Evolutionary conservation across 352 stramenopile species (phyloP).

Genomic region (Phytophthora cactorum): DNA sequence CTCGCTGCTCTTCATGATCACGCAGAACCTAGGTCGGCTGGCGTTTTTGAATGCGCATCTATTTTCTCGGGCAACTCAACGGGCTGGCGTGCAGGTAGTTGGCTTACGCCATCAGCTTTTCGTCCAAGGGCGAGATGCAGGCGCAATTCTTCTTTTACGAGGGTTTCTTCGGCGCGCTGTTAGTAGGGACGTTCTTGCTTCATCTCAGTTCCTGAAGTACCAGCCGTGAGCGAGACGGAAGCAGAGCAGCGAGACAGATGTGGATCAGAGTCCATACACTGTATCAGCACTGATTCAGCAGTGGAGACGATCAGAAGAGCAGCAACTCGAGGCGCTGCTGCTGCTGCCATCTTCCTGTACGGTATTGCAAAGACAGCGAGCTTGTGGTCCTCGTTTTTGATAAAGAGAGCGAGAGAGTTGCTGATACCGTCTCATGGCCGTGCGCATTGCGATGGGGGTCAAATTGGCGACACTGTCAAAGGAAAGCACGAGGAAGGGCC

Average conservation of each 20-base stretch:
- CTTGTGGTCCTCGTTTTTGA: too few relatives aligned
- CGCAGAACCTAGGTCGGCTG: conserved; percentile 97
- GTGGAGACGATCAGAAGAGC: conserved; percentile 14
- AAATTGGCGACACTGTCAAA: background rate
- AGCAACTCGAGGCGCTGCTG: background rate
- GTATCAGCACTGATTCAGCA: too few relatives aligned
- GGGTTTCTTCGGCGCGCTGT: conserved; percentile 97
- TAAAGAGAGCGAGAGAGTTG: too few relatives aligned
- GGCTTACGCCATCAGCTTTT: conserved; percentile 97
- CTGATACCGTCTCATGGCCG: too few relatives aligned
- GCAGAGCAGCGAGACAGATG: too few relatives aligned
- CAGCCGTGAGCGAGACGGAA: conserved; percentile 4
- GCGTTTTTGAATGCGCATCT: conserved; percentile 98
- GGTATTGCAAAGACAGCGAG: too few relatives aligned
- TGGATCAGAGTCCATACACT: conserved; percentile 1
- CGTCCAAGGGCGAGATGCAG: conserved; percentile 92
- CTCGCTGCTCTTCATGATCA: conserved; percentile 98
- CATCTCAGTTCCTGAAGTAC: conserved; percentile 17
- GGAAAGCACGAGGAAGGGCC: background rate
- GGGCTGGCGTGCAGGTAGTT: conserved; percentile 91
- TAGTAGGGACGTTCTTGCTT: conserved; percentile 95
- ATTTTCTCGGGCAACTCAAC: conserved; percentile 97
- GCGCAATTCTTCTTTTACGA: conserved; percentile 95
- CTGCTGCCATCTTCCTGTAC: too few relatives aligned
- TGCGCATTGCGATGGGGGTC: too few relatives aligned